Evolutionary conservation across 73 alveolate species (phyloP).

Genomic region (Durusdinium trenchii): DNA sequence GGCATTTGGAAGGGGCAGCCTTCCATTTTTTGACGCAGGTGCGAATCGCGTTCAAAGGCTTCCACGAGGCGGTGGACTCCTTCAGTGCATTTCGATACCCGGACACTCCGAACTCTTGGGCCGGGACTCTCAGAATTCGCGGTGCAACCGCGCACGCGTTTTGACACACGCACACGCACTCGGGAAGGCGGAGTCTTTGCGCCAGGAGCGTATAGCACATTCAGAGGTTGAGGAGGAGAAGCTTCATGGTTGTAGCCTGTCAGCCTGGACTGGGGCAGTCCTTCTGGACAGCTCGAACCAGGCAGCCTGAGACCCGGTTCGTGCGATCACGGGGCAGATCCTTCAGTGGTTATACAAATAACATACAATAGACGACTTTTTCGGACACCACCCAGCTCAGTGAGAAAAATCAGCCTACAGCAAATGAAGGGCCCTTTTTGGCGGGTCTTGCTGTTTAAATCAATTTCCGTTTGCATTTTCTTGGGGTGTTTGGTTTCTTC

Average conservation of each 20-base stretch:
- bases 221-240: background rate
- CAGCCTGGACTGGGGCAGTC: conserved; percentile 78
- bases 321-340: background rate
- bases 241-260: conserved; percentile 35
- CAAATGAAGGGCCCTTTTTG: too few species aligned
- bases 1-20: background rate
- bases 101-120: conserved; percentile 41
- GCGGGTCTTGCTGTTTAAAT: too few species aligned
- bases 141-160: background rate
- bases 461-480: too few species aligned
- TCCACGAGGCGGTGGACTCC: conserved; percentile 81
- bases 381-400: too few species aligned
- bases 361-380: too few species aligned
- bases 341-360: background rate
- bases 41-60: conserved; percentile 83
- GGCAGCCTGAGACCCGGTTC: background rate
- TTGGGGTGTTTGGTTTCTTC: too few species aligned
- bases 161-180: background rate
- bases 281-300: conserved; percentile 38
- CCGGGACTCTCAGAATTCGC: background rate
- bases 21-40: conserved; percentile 10
- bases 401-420: too few species aligned
- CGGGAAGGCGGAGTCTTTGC: background rate
- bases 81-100: conserved; percentile 51
- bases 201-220: conserved; percentile 48